Base-by-base conservation (phyloP, 1,284 basidiomycete species). In the Mrakiaceae sp. region DNA sequence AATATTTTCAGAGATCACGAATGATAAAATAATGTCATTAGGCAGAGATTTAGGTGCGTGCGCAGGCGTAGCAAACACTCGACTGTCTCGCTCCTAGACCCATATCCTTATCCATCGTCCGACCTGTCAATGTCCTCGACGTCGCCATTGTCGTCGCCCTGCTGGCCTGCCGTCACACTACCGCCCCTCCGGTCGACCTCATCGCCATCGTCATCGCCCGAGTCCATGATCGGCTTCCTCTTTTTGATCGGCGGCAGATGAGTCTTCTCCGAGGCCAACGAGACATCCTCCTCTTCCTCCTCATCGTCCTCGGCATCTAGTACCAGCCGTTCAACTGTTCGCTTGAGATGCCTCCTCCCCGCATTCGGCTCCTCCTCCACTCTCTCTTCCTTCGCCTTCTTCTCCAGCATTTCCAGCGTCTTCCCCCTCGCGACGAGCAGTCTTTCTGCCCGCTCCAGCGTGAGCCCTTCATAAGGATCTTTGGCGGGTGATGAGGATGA, bases 341-440 rank as follows among this genome's bases (percentile, higher is more conserved):
- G 47, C 55, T 63, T 63, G 16, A 63, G 40, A 42, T 46, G 48
- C 54, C 43, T 12, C 48, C 54, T 47, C 16, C 53, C 39, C 5
- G 12, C 12, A 39, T 50, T 49, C 6, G n/a, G 27, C 52, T 44
- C n/a, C 51, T 48, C 42, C n/a, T 4, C 6, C 40, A 27, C 12
- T 9, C 54, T 12, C 5, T n/a, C 5, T 46, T 56, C 54, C 54
- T 51, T 54, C 5, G 68, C 69, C 60, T 67, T 70, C 40, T 67
- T 69, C 62, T 73, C 71, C 57, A 76, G 63, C 16, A 66, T 68
- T 40, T 69, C 70, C 60, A 68, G 67, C 39, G 74, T 74, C 68
- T 70, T 71, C 65, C 72, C 70, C 53, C 68, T 68, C 9, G 74
- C 74, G 10, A 65, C 65, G 7, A 75, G 64, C 11, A 75, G 67